Evolutionary conservation across 345 rosid genomes (phyloP), one percentile per base, ranked within the genome.

Genomic region (Murraya paniculata): DNA sequence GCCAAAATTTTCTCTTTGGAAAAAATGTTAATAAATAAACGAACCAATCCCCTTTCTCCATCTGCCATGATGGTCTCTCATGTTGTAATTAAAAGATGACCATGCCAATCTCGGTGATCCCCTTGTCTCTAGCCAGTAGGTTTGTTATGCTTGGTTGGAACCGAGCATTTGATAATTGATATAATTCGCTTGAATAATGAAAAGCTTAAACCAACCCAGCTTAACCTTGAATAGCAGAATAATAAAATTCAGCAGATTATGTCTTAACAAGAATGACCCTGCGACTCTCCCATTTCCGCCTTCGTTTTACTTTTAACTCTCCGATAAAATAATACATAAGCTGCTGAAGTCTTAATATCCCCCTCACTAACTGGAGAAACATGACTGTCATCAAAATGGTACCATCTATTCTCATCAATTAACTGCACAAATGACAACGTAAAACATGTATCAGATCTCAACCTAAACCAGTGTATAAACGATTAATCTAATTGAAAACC

Each of bases 341-440:
- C 98, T 65, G 97, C 94, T 33, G 94, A 77, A 31, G 92, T 95
- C 91, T 84, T 91, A 77, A 95, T 86, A n/a, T 91, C 95, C 0
- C 88, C 53, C 78, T 93, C 99, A 39, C 82, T 68, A 59, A 86
- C 85, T 0, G 88, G 86, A 83, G 96, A 84, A 64, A 95, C 98
- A 57, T 82, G 90, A 68, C 91, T 87, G 67, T 95, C 99, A 4
- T 95, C 98, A 11, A 93, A 95, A 74, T 86, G 88, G 85, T 95
- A 95, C 99, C 99, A 95, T 83, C 88, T 91, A 80, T 90, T 87
- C 80, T 93, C 98, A 67, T 93, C 97, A 77, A 92, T 83, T 90
- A 92, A 84, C 99, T 95, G 89, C 88, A 85, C 3, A 27, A 31
- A 66, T 71, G 60, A 48, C 31, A 4, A 35, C 62, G 30, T 28